Conservation (phyloP, 441 rosid genomes). For the Macaranga tanarius region DNA sequence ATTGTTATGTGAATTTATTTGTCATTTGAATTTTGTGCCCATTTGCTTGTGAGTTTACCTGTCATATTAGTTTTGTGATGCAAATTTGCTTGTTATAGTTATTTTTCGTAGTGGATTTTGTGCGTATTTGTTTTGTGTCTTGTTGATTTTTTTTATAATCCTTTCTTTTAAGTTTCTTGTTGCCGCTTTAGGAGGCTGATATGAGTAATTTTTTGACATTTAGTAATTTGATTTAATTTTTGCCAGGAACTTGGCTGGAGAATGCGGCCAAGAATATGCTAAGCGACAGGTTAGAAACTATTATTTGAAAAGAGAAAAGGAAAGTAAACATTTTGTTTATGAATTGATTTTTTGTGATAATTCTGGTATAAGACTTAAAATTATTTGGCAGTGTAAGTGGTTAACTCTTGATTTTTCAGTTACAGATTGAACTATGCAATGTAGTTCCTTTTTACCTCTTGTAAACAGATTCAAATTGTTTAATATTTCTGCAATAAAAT, state of each 20-base stretch:
- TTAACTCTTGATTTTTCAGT: background rate
- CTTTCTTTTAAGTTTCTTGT: too few relatives aligned
- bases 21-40: background rate
- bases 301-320: background rate
- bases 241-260: slow-evolving; percentile 84
- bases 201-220: background rate
- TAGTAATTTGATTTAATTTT: background rate
- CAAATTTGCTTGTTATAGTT: background rate
- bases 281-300: slow-evolving; percentile 60
- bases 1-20: background rate
- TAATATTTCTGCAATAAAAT: background rate
- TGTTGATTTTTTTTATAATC: background rate
- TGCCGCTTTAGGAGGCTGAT: background rate
- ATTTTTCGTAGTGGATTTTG: background rate
- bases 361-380: background rate
- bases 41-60: too few relatives aligned
- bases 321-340: too few relatives aligned
- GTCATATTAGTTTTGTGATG: background rate
- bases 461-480: background rate
- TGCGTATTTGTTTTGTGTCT: background rate
- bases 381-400: background rate
- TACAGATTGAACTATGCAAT: background rate
- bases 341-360: background rate
- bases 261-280: slow-evolving; percentile 74
- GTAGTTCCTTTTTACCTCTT: background rate